phyloP scores from a whole-genome alignment of 805 yeast genomes.

The Saturnispora diversa region DNA sequence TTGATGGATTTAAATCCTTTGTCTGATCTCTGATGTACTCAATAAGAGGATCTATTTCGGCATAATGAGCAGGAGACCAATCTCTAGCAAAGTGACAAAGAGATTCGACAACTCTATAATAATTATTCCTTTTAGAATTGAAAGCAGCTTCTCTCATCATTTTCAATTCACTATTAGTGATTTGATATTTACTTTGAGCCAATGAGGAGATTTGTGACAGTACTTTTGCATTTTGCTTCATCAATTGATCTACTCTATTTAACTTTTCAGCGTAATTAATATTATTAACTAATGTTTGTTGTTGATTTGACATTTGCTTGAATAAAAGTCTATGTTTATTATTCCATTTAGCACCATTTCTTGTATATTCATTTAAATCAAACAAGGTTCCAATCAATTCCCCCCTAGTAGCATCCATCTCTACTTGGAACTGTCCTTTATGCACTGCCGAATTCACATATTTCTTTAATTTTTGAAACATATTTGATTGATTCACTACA shows the following conservation, averaged over 20 bases:
- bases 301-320: constrained; percentile 45
- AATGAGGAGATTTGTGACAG: constrained; percentile 37
- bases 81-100: constrained; percentile 74
- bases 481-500: constrained; percentile 22
- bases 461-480: constrained; percentile 17
- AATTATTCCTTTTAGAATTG: constrained; percentile 17
- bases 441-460: constrained; percentile 7
- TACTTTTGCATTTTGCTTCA: constrained; percentile 41
- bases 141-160: constrained; percentile 22
- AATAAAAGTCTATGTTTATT: constrained; percentile 37
- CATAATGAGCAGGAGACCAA: constrained; percentile 47
- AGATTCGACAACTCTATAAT: constrained; percentile 53
- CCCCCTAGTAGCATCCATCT: constrained; percentile 18
- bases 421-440: constrained; percentile 1
- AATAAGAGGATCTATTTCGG: constrained; percentile 47
- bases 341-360: constrained; percentile 36
- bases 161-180: constrained; percentile 39
- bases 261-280: constrained; percentile 51
- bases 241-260: constrained; percentile 38
- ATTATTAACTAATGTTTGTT: constrained; percentile 44
- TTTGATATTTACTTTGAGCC: constrained; percentile 30
- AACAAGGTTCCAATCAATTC: constrained; percentile 33
- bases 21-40: constrained; percentile 43
- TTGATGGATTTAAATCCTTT: constrained; percentile 17
- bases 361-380: constrained; percentile 40